Evolutionary conservation across 78 protist species (phyloP).

Genomic region (Dictyostelium firmibasis): DNA sequence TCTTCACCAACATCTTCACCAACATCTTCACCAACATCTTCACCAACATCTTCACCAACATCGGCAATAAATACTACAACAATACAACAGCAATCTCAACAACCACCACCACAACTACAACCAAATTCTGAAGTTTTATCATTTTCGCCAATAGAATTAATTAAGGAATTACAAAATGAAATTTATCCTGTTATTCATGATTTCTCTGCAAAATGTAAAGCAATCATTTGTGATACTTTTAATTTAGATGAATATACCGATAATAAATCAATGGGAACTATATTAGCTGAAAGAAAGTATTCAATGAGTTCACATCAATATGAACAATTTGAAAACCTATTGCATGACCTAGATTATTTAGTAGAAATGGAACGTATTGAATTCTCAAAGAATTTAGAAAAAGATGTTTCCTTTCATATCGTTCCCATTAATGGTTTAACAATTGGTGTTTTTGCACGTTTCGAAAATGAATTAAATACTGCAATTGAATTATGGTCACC

Average conservation of each 20-base stretch:
- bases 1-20: not conserved
- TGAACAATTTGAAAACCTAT: slow-evolving; percentile 22
- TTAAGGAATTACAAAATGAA: slow-evolving; percentile 30
- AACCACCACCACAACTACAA: not conserved
- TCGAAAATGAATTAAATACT: slow-evolving; percentile 74
- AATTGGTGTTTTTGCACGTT: slow-evolving; percentile 46
- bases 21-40: not conserved
- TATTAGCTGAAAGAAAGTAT: not conserved
- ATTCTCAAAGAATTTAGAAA: slow-evolving; percentile 15
- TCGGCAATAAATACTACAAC: not conserved
- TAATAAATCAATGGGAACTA: not conserved
- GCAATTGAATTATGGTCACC: slow-evolving; percentile 65
- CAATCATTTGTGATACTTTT: slow-evolving; percentile 50
- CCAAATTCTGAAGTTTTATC: not conserved
- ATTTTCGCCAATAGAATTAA: slow-evolving; percentile 38
- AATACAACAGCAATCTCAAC: too few relatives aligned
- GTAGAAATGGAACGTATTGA: slow-evolving; percentile 21
- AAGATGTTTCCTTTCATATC: slow-evolving; percentile 16
- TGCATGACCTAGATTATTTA: slow-evolving; percentile 35
- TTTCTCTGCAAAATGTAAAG: slow-evolving; percentile 1
- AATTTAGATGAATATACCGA: not conserved
- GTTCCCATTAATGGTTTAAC: slow-evolving; percentile 77
- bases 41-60: not conserved
- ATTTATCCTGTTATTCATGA: slow-evolving; percentile 58
- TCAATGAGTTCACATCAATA: not conserved